These are phyloP conservation scores for Claviceps sp. DNA, from an alignment of 2,329 filamentous ascomycete genomes.

Conservation along the genomic window DNA sequence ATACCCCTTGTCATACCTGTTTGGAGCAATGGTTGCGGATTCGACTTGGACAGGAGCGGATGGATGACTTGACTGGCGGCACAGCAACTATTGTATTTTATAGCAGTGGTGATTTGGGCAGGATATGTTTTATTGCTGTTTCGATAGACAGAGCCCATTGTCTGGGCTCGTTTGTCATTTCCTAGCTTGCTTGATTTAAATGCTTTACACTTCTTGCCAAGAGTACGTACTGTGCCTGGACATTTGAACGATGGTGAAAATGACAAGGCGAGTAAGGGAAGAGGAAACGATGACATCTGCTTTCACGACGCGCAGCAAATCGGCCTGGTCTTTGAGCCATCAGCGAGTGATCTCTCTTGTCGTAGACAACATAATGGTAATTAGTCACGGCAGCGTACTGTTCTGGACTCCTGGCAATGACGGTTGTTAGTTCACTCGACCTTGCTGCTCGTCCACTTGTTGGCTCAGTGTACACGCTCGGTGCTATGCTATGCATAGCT, in stretches of 20 bases:
- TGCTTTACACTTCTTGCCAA: slow-evolving; percentile 12
- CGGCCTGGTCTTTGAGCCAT: no score
- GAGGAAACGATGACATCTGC: no score
- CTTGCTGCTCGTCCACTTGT: no score
- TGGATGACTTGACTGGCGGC: slow-evolving; percentile 16
- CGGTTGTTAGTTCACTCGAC: no score
- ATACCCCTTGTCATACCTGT: slow-evolving; percentile 17
- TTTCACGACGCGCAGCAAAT: no score
- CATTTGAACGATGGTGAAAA: no score
- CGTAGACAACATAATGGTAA: no score
- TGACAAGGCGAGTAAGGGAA: no score
- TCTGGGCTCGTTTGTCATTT: slow-evolving; percentile 22
- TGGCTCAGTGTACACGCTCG: no score
- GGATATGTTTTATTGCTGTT: slow-evolving; percentile 18
- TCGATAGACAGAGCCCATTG: slow-evolving; percentile 16
- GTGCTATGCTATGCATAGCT: neutral
- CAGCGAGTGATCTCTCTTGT: no score
- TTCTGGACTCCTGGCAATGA: no score
- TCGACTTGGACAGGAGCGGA: slow-evolving; percentile 21
- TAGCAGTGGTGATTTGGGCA: slow-evolving; percentile 22
- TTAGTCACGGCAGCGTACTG: no score
- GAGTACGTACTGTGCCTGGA: neutral
- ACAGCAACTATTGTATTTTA: slow-evolving; percentile 28
- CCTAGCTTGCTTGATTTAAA: slow-evolving; percentile 27
- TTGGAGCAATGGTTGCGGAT: slow-evolving; percentile 19